Conservation (phyloP, 495 filamentous ascomycete species). For the Hyaloscypha variabilis region DNA sequence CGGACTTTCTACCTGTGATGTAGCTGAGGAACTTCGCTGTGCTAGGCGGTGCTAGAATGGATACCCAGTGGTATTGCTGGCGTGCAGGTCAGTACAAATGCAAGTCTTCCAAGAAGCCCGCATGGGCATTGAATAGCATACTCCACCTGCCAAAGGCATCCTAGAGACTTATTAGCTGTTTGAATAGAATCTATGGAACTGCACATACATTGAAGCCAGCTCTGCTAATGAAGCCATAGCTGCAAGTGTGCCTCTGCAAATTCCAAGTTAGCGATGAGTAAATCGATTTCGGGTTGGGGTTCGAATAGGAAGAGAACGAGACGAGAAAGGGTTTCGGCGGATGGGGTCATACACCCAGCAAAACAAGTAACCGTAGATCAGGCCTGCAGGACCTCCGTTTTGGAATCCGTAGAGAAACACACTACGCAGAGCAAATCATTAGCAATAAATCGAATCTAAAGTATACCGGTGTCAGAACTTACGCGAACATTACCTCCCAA, state of each 20-base stretch:
- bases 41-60: slow-evolving; percentile 43
- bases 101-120: background rate
- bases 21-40: slow-evolving; percentile 10
- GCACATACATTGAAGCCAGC: slow-evolving; percentile 40
- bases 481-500: slow-evolving; percentile 20
- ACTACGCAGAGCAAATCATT: background rate
- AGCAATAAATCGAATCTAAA: background rate
- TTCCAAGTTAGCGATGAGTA: background rate
- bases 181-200: slow-evolving; percentile 11
- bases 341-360: slow-evolving; percentile 11
- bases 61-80: slow-evolving; percentile 29
- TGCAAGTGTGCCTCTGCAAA: slow-evolving; percentile 25
- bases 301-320: background rate
- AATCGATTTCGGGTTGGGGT: background rate
- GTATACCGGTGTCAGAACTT: background rate
- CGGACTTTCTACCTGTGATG: slow-evolving; percentile 10
- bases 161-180: background rate
- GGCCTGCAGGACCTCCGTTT: slow-evolving; percentile 37
- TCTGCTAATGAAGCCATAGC: slow-evolving; percentile 38
- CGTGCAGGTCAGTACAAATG: background rate
- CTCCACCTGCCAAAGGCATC: slow-evolving; percentile 9
- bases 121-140: background rate
- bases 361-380: slow-evolving; percentile 37
- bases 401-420: slow-evolving; percentile 25
- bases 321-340: background rate